Base-by-base conservation (phyloP, 805 yeast species). In the Saturnispora gosingensis region DNA sequence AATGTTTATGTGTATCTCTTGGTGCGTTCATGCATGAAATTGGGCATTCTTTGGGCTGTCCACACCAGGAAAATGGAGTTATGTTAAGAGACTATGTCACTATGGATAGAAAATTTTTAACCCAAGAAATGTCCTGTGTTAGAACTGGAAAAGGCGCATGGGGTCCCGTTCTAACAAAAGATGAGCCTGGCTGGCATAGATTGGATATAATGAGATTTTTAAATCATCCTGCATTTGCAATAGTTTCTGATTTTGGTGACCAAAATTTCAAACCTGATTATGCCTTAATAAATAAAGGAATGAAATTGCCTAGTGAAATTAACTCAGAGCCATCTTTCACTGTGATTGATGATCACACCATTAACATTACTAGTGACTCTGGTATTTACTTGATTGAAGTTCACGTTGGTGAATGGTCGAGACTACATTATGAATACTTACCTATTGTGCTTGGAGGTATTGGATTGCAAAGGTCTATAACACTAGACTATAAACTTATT, bases 1-100 rank as follows among this genome's bases (percentile, higher is more conserved):
- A 91, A 67, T 85, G 95, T 60, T 68, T 85, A 44, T 84, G 85
- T 54, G 77, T 91, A 36, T 87, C 97, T 1, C 63, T 87, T 59
- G 98, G 99, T 44, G 97, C 98, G 0, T 90, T 89, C 59, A 75
- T 90, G 84, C 98, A 91, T 66, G 98, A 91, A 64, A 83, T 91
- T 48, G 98, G 99, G 1, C 98, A 91, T 65, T 70, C 80, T 27
- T 71, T 91, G 42, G 96, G 97, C 0, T 85, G 91, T 56, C 97
- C 98, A 0, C 98, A 91, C 67, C 93, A 89, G 66, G 85, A 82
- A 13, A 72, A 75, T 57, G 98, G 98, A 18, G 85, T 91, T 27
- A 93, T 91, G 98, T 68, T 88, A 38, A 74, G 97, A 53, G 96
- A 85, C 53, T 93, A 90, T 63, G 73, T 82, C 20, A 79, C 83